Evolutionary conservation across 2,329 filamentous ascomycete species (phyloP).

Genomic region (Escovopsis weberi): DNA sequence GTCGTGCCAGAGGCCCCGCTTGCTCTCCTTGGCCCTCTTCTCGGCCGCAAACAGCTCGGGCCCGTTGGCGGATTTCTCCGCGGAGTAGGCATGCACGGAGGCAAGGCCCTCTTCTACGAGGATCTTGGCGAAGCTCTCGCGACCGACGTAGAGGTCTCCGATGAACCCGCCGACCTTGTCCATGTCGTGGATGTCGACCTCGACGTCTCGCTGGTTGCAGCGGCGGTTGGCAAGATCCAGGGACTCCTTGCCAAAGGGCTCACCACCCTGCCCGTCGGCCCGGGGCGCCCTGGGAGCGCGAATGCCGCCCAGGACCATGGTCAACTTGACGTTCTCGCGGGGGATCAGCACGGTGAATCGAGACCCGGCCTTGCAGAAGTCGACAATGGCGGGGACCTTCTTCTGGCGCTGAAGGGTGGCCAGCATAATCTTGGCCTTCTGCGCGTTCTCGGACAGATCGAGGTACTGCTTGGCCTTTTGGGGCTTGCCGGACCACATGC

Average conservation of each 20-base stretch:
- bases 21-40: slow-evolving; percentile 72
- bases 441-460: slow-evolving; percentile 81
- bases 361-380: slow-evolving; percentile 95
- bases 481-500: slow-evolving; percentile 87
- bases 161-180: slow-evolving; percentile 98
- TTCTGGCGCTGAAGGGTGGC: slow-evolving; percentile 79
- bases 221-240: slow-evolving; percentile 80
- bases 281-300: slow-evolving; percentile 78
- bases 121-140: slow-evolving; percentile 88
- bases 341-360: slow-evolving; percentile 87
- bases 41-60: slow-evolving; percentile 79
- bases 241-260: slow-evolving; percentile 91
- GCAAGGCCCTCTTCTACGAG: slow-evolving; percentile 90
- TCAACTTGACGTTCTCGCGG: slow-evolving; percentile 86
- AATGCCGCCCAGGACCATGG: slow-evolving; percentile 85
- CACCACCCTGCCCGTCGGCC: slow-evolving; percentile 58
- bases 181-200: slow-evolving; percentile 86
- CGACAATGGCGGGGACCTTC: slow-evolving; percentile 83
- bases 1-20: slow-evolving; percentile 83
- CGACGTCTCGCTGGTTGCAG: slow-evolving; percentile 86
- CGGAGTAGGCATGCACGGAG: slow-evolving; percentile 84
- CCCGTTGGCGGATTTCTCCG: slow-evolving; percentile 85
- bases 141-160: slow-evolving; percentile 81
- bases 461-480: slow-evolving; percentile 69
- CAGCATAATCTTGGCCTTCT: slow-evolving; percentile 91